These are phyloP conservation scores for Boletus tylopilopsis DNA, from an alignment of 768 basidiomycete species.

Conservation along the genomic window DNA sequence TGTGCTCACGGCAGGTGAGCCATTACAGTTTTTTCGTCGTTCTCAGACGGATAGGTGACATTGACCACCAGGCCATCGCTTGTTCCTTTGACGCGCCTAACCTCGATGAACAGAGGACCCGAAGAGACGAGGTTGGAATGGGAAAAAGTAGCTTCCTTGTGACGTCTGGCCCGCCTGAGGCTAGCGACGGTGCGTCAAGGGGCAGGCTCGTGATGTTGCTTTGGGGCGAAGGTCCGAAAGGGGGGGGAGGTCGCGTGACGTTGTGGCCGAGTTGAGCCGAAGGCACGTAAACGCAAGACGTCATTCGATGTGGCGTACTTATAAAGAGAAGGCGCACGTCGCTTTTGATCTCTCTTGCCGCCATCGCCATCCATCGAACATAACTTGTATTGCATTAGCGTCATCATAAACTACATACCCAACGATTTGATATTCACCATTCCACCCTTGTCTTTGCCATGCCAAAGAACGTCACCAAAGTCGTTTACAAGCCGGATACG, in stretches of 20 bases:
- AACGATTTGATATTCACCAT: constrained; percentile 1
- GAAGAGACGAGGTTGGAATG: constrained; percentile 20
- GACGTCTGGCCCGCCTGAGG: constrained; percentile 1
- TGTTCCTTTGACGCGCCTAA: constrained; percentile 42
- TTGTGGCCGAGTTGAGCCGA: constrained; percentile 12
- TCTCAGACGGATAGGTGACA: not conserved
- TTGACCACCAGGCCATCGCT: constrained; percentile 46
- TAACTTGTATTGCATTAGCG: not conserved
- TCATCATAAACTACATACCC: constrained; percentile 15
- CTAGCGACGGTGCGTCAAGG: no score
- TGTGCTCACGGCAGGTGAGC: constrained; percentile 90
- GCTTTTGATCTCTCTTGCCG: not conserved
- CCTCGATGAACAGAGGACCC: constrained; percentile 9
- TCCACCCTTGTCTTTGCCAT: constrained; percentile 24
- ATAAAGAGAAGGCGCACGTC: constrained; percentile 25
- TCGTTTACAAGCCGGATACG: constrained; percentile 76
- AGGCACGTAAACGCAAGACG: constrained; percentile 8
- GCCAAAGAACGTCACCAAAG: constrained; percentile 54
- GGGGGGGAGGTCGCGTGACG: constrained; percentile 30
- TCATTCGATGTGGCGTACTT: constrained; percentile 23
- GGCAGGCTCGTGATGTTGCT: no score
- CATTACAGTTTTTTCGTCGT: not conserved
- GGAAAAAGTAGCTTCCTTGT: constrained; percentile 20
- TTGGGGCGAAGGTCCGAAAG: not conserved
- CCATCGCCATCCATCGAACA: constrained; percentile 7